Percentiles rank a stretch among this genome's conserved stretches.
Evolutionary conservation across 441 rosid species (phyloP).

Genomic region (Gossypium gossypioides): DNA sequence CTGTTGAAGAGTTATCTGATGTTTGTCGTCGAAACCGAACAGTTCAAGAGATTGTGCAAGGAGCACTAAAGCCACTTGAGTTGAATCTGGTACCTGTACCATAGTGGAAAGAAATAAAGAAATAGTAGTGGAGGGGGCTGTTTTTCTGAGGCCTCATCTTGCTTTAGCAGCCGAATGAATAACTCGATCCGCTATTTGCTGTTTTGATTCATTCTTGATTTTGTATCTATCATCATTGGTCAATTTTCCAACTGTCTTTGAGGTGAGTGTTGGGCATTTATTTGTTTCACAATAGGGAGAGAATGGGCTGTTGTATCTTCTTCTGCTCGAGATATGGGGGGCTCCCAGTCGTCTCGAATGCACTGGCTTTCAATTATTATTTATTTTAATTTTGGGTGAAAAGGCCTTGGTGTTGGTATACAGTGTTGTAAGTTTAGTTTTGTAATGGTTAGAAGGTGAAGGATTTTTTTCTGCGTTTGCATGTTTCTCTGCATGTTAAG

Average conservation of each 20-base stretch:
- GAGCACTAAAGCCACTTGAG: slow-evolving; percentile 77
- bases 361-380: not conserved
- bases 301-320: not conserved
- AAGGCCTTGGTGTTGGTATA: not conserved
- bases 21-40: slow-evolving; percentile 85
- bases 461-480: not conserved
- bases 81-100: slow-evolving; percentile 47
- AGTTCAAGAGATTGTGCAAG: slow-evolving; percentile 87
- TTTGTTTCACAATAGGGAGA: not conserved
- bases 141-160: slow-evolving; percentile 19
- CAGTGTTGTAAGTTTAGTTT: not conserved
- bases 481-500: not conserved
- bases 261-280: not conserved
- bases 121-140: slow-evolving; percentile 7
- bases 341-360: not conserved
- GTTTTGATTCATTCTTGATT: not conserved
- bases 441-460: not conserved
- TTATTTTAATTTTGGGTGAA: not conserved
- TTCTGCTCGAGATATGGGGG: not conserved
- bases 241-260: not conserved
- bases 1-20: slow-evolving; percentile 77
- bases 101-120: slow-evolving; percentile 21
- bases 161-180: not conserved
- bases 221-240: not conserved
- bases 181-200: not conserved